A percentile compares a stretch with the other conserved stretches of the same genome.
These are phyloP conservation scores for Sugiyamaella pinicola DNA, from an alignment of 1,139 yeast genomes.

Conservation along the genomic window DNA sequence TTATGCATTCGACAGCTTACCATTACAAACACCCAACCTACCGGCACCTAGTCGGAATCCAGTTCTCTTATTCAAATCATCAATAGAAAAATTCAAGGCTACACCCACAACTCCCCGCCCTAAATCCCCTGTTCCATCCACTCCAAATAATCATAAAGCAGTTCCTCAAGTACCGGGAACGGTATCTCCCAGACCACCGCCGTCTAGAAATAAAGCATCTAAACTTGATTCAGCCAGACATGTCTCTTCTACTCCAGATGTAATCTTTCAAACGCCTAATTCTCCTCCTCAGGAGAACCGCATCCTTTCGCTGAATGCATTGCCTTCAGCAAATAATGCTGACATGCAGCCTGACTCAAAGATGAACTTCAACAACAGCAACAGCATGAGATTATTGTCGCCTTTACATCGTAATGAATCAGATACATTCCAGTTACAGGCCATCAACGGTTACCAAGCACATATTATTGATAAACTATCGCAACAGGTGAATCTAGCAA, in stretches of 20 bases:
- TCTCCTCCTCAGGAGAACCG: not conserved
- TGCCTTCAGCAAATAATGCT: too few species aligned
- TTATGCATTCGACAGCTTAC: not conserved
- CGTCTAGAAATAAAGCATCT: not conserved
- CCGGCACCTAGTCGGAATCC: not conserved
- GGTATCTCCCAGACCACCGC: not conserved
- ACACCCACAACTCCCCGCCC: not conserved
- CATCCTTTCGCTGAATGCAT: not conserved
- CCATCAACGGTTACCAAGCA: conserved; percentile 12
- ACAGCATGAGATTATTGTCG: too few species aligned
- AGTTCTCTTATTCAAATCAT: not conserved
- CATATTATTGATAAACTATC: conserved; percentile 7
- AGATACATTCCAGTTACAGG: conserved; percentile 8
- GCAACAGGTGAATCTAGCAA: conserved; percentile 1
- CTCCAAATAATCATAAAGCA: not conserved
- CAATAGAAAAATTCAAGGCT: conserved; percentile 5
- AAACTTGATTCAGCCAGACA: not conserved
- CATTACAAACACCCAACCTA: not conserved
- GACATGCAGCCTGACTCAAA: too few species aligned
- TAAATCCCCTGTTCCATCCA: not conserved
- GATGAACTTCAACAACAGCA: too few species aligned
- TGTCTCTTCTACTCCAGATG: conserved; percentile 4
- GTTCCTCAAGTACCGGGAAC: conserved; percentile 11
- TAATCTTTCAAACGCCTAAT: conserved; percentile 4
- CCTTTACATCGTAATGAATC: too few species aligned